Base-by-base conservation (phyloP, 768 basidiomycete species). In the Pholiota microspora region DNA sequence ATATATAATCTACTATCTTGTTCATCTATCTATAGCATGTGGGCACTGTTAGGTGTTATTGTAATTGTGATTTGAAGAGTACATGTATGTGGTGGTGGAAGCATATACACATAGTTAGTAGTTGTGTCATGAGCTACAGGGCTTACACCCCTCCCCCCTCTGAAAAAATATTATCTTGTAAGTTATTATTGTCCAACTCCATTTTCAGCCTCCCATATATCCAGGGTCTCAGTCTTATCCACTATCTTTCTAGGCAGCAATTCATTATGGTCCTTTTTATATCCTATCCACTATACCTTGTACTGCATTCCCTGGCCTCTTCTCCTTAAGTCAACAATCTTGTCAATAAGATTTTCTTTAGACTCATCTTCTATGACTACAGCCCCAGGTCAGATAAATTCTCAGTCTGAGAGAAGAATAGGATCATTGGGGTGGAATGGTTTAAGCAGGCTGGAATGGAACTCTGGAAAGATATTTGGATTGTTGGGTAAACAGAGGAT, bases 371-470 rank as follows among this genome's bases (percentile, higher is more conserved):
- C 27, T 8, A 45, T 53, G 15, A 56, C 12, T 3, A 57, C 34
- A 8, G 52, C 42, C 15, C 29, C 36, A 2, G 59, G 54, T 28
- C 25, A 12, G n/a, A 12, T 3, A 0, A 51, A 18, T 3, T n/a
- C 48, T 0, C 45, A 40, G 18, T 13, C 36, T 2, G 74, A 74
- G 60, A 77, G 78, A 0, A 62, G 53, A 0, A 5, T 1, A 1
- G 56, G 9, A 49, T 77, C 64, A 51, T 76, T 77, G 1, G 69
- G 55, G 0, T 51, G 12, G 51, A 61, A 69, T 0, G 57, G 65
- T 0, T 55, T 45, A 0, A 79, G 50, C 7, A 70, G 61, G 5
- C 64, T 69, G 0, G 62, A 55, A 42, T 79, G 73, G 62, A 77
- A 79, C 0, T 59, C 66, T 0, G 67, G 70, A 64, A 61, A 68